Evolutionary conservation across 495 filamentous ascomycete genomes (phyloP), one percentile per base, ranked within the genome.

Genomic region (Paragyromitra xinjiangensis): DNA sequence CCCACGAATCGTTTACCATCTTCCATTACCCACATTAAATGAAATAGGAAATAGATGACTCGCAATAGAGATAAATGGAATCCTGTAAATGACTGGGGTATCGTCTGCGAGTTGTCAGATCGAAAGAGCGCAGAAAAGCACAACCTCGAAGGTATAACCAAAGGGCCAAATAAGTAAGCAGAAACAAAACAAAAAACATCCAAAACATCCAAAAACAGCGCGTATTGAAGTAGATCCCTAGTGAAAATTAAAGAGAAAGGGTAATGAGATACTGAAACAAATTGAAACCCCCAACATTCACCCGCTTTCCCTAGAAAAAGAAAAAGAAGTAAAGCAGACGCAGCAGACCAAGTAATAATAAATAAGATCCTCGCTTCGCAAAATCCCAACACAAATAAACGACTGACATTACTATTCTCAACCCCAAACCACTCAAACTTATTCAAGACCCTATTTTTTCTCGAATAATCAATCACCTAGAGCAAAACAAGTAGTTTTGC

Each of bases 91-190:
- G 64, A 40, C 64, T 42, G 48, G 44, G 48, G 45, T 40, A 42
- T 67, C 45, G 64, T 67, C 64, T 67, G 45, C 48, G 48, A 53
- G 45, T 67, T 67, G 45, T 67, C 64, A 53, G 64, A 67, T 24
- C 45, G 45, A 53, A 39, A 53, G 29, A 39, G 48, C 16, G 26
- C 16, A 53, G n/a, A 53, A 19, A 53, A 53, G 14, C 19, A n/a
- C 50, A 53, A 19, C 16, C 48, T 53, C 14, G 50, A n/a, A 7
- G 19, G 29, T 34, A 34, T 14, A 56, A 24, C 53, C 24, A 56
- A 26, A 26, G 53, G 29, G 29, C 53, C 14, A 16, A 16, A 61
- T n/a, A 37, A 14, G 7, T 19, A 34, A 34, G 8, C 0, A 34
- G 34, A 59, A 61, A 34, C 6, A 26, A 56, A 44, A 51, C 29